Base-by-base conservation (phyloP, 1,284 basidiomycete genomes). In the Boletus albobrunnescens region DNA sequence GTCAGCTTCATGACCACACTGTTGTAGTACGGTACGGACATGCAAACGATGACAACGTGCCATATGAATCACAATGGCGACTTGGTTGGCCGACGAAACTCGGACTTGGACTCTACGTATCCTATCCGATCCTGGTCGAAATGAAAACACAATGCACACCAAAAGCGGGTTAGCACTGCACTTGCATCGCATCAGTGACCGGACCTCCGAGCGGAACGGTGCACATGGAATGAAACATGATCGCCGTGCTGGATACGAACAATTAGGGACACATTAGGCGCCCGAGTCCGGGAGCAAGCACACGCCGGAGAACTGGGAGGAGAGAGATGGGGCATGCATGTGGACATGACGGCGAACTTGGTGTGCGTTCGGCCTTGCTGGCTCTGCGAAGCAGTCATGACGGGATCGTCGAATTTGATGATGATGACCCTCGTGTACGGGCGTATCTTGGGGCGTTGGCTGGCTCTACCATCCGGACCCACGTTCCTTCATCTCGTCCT, bases 201-300 rank as follows among this genome's bases (percentile, higher is more conserved):
- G 6, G 17, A 37, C 27, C 16, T 38, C 31, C 33, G 35, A 22
- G 16, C 2, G 14, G 26, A n/a, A 28, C 35, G 38, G 30, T 12
- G 13, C 20, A 14, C 16, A 9, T n/a, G n/a, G n/a, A n/a, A n/a
- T n/a, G n/a, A 16, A 17, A 2, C 8, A 39, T 53, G 50, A 56
- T 54, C 51, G 57, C 54, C 54, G 56, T 14, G 12, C 3, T 19
- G 22, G 12, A 20, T 14, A 26, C 14, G 13, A 30, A 55, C 13
- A 32, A 17, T 17, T 5, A 22, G n/a, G 13, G 26, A 10, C 32
- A 12, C 19, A 31, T n/a, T n/a, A n/a, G n/a, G 23, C 8, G 10
- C 14, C 42, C 17, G 12, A 20, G 17, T 16, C 40, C 39, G 48
- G 43, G 36, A 36, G n/a, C 6, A 4, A 51, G 20, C 4, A 5